phyloP scores from a whole-genome alignment of 352 stramenopile species.

The Phytophthora melonis region DNA sequence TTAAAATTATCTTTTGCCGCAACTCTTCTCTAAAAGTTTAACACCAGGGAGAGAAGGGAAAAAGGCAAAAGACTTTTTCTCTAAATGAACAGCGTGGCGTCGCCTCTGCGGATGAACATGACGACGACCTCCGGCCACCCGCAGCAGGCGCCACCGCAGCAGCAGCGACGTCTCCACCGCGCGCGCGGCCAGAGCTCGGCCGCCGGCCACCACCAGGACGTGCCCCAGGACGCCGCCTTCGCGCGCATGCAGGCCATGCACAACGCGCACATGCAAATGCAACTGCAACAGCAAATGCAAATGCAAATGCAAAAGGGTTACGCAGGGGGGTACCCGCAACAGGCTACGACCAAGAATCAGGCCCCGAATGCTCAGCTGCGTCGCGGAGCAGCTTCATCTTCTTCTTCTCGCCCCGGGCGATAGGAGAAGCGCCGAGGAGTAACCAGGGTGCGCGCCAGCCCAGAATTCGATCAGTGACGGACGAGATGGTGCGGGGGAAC shows the following conservation, averaged over 20 bases:
- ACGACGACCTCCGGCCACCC: constrained; percentile 31
- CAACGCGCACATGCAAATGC: constrained; percentile 24
- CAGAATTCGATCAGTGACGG: neutral
- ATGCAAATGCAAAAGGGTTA: constrained; percentile 43
- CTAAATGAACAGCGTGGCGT: constrained; percentile 49
- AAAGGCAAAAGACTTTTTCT: constrained; percentile 9
- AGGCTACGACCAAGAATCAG: constrained; percentile 25
- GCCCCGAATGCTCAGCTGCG: constrained; percentile 8
- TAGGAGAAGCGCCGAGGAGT: constrained; percentile 1
- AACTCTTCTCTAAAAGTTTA: constrained; percentile 9
- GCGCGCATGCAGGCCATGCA: constrained; percentile 21
- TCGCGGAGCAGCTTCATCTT: neutral
- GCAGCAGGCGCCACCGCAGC: constrained; percentile 23
- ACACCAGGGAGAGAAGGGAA: constrained; percentile 11
- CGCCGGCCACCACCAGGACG: constrained; percentile 8
- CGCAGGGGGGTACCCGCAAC: constrained; percentile 26
- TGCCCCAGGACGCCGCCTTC: constrained; percentile 32
- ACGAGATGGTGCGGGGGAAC: constrained; percentile 14
- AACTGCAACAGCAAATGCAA: constrained; percentile 33
- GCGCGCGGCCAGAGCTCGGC: neutral
- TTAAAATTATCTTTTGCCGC: constrained; percentile 7
- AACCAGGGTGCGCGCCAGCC: constrained; percentile 13
- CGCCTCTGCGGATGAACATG: constrained; percentile 50
- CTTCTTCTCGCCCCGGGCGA: neutral
- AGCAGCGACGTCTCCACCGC: constrained; percentile 28